phyloP scores from a whole-genome alignment of 2,329 filamentous ascomycete species.

The Xylariaceae sp. region DNA sequence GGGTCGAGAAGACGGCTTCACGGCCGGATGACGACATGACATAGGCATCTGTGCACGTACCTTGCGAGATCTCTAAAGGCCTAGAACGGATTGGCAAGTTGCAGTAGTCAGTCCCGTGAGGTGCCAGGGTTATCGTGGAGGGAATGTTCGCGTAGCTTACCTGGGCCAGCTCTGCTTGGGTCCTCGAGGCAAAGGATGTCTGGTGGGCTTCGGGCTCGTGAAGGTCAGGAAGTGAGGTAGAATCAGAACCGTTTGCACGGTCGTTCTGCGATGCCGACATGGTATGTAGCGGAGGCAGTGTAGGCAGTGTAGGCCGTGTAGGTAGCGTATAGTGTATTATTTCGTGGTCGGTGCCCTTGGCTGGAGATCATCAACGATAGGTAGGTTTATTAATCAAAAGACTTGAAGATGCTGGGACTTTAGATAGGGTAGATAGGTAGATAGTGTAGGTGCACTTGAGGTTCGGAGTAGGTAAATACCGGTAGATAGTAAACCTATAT shows the following conservation, averaged over 20 bases:
- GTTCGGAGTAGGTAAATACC: too few relatives aligned
- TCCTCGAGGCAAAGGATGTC: slow-evolving; percentile 14
- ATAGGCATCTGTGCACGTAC: slow-evolving; percentile 20
- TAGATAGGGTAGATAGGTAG: too few relatives aligned
- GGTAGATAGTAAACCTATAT: too few relatives aligned
- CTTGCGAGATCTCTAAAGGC: slow-evolving; percentile 32
- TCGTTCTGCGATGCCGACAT: slow-evolving; percentile 24
- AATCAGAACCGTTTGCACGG: slow-evolving; percentile 6
- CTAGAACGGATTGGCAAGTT: slow-evolving; percentile 24
- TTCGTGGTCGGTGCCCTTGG: too few relatives aligned
- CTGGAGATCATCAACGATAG: too few relatives aligned
- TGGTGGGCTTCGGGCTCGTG: slow-evolving; percentile 9
- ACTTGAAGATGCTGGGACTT: too few relatives aligned
- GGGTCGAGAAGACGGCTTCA: not conserved
- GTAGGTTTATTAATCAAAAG: too few relatives aligned
- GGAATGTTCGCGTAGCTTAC: slow-evolving; percentile 18
- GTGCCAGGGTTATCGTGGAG: not conserved
- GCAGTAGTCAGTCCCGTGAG: slow-evolving; percentile 18
- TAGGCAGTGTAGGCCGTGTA: not conserved
- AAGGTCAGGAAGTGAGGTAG: slow-evolving; percentile 11
- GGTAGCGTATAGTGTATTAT: too few relatives aligned
- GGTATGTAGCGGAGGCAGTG: not conserved
- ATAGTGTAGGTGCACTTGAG: too few relatives aligned
- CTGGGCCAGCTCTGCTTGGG: slow-evolving; percentile 26
- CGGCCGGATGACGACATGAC: not conserved